Base-by-base conservation (phyloP, 306 rosid species). In the Cajanus cajan region DNA sequence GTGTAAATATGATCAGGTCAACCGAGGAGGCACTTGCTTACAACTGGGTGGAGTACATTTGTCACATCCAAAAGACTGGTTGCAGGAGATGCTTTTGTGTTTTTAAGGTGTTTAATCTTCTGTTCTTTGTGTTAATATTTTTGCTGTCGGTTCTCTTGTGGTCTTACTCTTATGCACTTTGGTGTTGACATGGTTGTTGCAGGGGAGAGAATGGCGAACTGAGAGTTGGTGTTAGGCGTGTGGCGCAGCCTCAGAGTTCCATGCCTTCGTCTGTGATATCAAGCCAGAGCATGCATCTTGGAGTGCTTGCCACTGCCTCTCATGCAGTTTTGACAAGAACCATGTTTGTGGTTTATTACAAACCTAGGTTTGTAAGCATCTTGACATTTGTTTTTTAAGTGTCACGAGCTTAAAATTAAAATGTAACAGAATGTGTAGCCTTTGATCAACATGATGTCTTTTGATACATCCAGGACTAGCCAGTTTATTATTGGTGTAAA, bases 1-100 rank as follows among this genome's bases (percentile, higher is more conserved):
- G 25, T 25, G 40, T 40, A 33, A 37, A 73, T 69, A 65, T 58
- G 50, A 57, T 75, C 39, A 93, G 98, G 93, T 82, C 97, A 91
- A 81, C 90, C 98, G 0, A 77, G 90, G 78, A 91, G 95, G 88
- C 98, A 93, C 84, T 84, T 93, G 83, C 95, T 93, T 18, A 91
- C 98, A 8, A 91, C 93, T 0, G 97, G 98, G 25, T 93, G 98
- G 98, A 93, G 98, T 82, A 90, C 94, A 0, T 93, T 93, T 50
- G 97, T 93, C 45, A 86, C 93, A 3, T 91, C 95, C 40, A 93
- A 93, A 79, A 86, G 91, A 79, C 73, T 93, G 76, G 89, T 80
- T 48, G 95, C 95, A 0, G 98, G 98, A 33, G 95, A 93, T 75
- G 93, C 92, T 34, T 90, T 93, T 79, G 93, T 93, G 58, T 90